Evolutionary conservation across 2,329 filamentous ascomycete genomes (phyloP), one percentile per base, ranked within the genome.

Genomic region (Coniochaeta prunicola): DNA sequence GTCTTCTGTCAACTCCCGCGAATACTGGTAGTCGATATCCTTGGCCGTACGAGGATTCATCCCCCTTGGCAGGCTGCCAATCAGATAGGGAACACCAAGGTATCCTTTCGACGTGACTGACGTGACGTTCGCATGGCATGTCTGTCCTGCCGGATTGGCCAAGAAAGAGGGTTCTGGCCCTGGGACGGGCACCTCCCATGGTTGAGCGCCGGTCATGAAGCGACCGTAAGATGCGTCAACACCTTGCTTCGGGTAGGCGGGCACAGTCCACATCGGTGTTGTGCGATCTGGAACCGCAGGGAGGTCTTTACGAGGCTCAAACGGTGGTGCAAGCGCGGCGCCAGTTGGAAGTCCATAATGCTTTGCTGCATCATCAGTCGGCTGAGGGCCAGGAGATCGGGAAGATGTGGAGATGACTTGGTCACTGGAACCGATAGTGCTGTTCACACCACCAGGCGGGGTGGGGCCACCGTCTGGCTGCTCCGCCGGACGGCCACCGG

Each of bases 1-100:
- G 56, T 84, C 83, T 2, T 80, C 75, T 0, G 79, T 87, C 33
- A 87, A 71, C n/a, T 80, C 74, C 57, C 84, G 78, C 33, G 71
- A 71, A 64, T 87, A 87, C 33, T 76, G 66, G 65, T 83, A 83
- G 63, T 84, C 81, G 7, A 69, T 71, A 30, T 76, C 70, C 28
- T 67, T 73, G 26, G 75, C 77, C 13, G 67, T 70, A 31, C 75
- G 73, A n/a, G 73, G 66, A 21, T 72, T 72, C 56, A 77, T 65
- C 4, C 77, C 79, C 19, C 69, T 67, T 28, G 80, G 80, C 21
- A 83, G 71, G 33, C 71, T 73, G 33, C 83, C 84, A 56, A 85
- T 70, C 19, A 87, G 76, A 63, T 87, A 86, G 1, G 84, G 83
- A 45, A 68, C 63, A 12, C 66, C 62, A 5, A 66, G 57, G 4